Evolutionary conservation across 2,329 filamentous ascomycete genomes (phyloP).

Genomic region (Aspergillus pseudoviridinutans): DNA sequence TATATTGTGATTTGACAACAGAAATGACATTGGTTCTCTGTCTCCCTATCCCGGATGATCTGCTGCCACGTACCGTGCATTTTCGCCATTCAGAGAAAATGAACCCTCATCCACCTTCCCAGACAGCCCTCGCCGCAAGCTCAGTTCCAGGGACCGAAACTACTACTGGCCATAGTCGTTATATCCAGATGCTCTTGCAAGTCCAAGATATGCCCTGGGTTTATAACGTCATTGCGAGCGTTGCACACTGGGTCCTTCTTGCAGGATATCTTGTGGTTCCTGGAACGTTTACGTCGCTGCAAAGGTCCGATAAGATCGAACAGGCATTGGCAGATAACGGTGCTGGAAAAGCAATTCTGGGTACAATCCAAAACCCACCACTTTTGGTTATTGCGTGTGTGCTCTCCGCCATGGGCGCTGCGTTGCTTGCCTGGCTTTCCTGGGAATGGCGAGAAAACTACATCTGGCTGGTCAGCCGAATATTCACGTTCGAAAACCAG

Average conservation of each 20-base stretch:
- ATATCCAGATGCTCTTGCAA: too few species aligned
- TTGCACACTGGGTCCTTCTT: conserved; percentile 50
- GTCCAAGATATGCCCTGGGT: too few species aligned
- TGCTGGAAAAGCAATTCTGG: conserved; percentile 26
- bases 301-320: conserved; percentile 26
- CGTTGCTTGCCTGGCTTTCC: conserved; percentile 45
- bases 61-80: too few species aligned
- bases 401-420: conserved; percentile 40
- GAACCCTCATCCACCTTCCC: too few species aligned
- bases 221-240: conserved; percentile 11
- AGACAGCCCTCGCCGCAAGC: too few species aligned
- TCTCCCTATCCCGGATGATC: too few species aligned
- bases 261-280: conserved; percentile 53
- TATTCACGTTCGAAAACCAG: conserved; percentile 48
- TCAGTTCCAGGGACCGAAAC: too few species aligned
- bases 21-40: too few species aligned
- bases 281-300: conserved; percentile 48
- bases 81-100: too few species aligned
- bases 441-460: conserved; percentile 47
- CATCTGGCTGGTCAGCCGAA: conserved; percentile 51
- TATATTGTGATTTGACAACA: too few species aligned
- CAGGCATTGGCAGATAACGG: conserved; percentile 22
- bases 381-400: conserved; percentile 44
- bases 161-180: too few species aligned
- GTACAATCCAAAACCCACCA: conserved; percentile 34